Evolutionary conservation across 2,329 filamentous ascomycete genomes (phyloP), one percentile per base, ranked within the genome.

Genomic region (Alternaria incomplexa): DNA sequence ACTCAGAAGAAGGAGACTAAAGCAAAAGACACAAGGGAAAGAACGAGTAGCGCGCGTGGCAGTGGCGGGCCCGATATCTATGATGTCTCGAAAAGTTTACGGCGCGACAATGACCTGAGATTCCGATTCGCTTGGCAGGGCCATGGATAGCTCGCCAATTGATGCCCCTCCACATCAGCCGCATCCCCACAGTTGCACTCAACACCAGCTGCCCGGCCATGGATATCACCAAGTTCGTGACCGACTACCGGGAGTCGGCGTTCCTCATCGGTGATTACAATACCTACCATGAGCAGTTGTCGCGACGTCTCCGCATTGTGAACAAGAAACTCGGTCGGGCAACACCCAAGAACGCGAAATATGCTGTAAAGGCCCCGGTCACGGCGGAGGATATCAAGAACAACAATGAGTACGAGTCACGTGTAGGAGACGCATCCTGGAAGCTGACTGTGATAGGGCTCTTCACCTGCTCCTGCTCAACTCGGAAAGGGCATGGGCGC

Each of bases 401-500:
- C 66, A 92, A 93, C 80, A 85, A 89, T 80, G 92, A 92, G 91
- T 97, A 88, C 73, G 88, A 6, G 30, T 22, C 40, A 30, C 8
- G 17, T 22, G 17, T 32, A 44, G 8, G 1, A 40, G n/a, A 8
- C 5, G 8, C 1, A 17, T 43, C 22, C 9, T 5, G 30, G 28
- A 36, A 22, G 23, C 62, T 69, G 51, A 71, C 56, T 43, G 11
- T 11, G 9, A 13, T 55, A 75, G 73, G 62, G 73, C 71, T 50
- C 73, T 76, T 20, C 72, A 74, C 30, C 85, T 97, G n/a, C 85
- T 95, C 30, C 86, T 99, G 60, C 88, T 97, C 74, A 92, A 89
- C 43, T 90, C 94, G 64, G 96, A 99, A 83, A 88, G 96, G 67
- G 93, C 94, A 55, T 98, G 93, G 93, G 95, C 96, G 40, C 91